phyloP scores from a whole-genome alignment of 129 eudicot genomes.

The Pittosporum tobira region DNA sequence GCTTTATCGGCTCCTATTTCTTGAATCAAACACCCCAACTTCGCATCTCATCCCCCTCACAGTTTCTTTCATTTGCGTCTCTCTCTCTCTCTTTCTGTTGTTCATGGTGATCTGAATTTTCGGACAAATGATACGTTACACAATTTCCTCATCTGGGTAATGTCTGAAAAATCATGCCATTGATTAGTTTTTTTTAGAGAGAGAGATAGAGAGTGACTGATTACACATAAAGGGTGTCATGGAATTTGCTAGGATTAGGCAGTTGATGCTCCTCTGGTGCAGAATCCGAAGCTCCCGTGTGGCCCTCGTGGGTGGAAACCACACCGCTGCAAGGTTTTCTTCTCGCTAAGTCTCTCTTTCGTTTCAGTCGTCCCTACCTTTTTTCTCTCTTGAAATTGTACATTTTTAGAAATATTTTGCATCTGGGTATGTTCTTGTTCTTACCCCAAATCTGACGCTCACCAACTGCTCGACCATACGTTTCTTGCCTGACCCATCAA shows the following conservation, averaged over 20 bases:
- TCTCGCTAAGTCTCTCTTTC: constrained; percentile 30
- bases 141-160: not conserved
- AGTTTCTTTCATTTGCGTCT: not conserved
- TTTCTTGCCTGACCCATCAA: not conserved
- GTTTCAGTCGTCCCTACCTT: not conserved
- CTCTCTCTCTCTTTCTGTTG: constrained; percentile 4
- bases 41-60: not conserved
- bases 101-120: constrained; percentile 9
- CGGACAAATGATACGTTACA: not conserved
- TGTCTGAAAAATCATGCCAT: not conserved
- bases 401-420: not conserved
- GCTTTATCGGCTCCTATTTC: no score
- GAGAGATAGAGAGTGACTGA: not conserved
- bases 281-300: constrained; percentile 24
- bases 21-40: no score
- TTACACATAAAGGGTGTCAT: constrained; percentile 10
- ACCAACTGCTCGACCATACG: not conserved
- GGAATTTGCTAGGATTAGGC: constrained; percentile 39
- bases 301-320: constrained; percentile 63
- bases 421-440: constrained; percentile 14
- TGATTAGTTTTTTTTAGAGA: constrained; percentile 2
- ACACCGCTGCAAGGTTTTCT: constrained; percentile 60
- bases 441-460: not conserved
- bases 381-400: not conserved
- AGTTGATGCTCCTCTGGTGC: constrained; percentile 31